Evolutionary conservation across 805 yeast genomes (phyloP).

Genomic region (Blastobotrys muscicola): DNA sequence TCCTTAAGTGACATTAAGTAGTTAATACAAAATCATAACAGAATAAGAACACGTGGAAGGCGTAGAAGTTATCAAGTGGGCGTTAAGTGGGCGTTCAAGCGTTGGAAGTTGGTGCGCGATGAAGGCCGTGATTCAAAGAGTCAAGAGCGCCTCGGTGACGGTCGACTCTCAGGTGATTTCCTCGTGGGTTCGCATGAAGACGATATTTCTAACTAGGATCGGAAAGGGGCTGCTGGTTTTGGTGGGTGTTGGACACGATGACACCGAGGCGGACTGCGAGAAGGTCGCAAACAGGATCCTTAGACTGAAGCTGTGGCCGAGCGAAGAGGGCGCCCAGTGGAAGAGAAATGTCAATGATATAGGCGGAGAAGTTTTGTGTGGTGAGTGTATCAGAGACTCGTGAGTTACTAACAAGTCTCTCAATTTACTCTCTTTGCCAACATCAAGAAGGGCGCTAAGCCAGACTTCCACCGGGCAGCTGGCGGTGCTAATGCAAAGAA

Average conservation of each 20-base stretch:
- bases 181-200: conserved; percentile 29
- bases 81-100: too few relatives aligned
- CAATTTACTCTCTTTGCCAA: conserved; percentile 87
- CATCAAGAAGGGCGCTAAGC: conserved; percentile 85
- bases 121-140: conserved; percentile 89
- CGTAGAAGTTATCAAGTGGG: too few relatives aligned
- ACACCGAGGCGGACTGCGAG: conserved; percentile 63
- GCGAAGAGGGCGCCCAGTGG: conserved; percentile 65
- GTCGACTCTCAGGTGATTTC: conserved; percentile 69
- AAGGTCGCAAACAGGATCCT: conserved; percentile 59
- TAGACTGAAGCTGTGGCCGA: conserved; percentile 65
- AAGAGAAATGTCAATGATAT: conserved; percentile 54
- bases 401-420: conserved; percentile 40
- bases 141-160: conserved; percentile 78
- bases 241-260: conserved; percentile 76
- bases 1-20: too few relatives aligned
- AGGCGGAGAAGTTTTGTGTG: conserved; percentile 63
- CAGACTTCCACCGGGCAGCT: conserved; percentile 89
- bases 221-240: conserved; percentile 66
- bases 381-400: conserved; percentile 21
- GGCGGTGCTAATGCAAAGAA: conserved; percentile 53
- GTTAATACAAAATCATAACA: too few relatives aligned
- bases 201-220: conserved; percentile 31
- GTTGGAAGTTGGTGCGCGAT: conserved; percentile 29
- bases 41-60: too few relatives aligned